Evolutionary conservation across 2,329 filamentous ascomycete genomes (phyloP), one percentile per base, ranked within the genome.

Genomic region (Coleophoma cylindrospora): DNA sequence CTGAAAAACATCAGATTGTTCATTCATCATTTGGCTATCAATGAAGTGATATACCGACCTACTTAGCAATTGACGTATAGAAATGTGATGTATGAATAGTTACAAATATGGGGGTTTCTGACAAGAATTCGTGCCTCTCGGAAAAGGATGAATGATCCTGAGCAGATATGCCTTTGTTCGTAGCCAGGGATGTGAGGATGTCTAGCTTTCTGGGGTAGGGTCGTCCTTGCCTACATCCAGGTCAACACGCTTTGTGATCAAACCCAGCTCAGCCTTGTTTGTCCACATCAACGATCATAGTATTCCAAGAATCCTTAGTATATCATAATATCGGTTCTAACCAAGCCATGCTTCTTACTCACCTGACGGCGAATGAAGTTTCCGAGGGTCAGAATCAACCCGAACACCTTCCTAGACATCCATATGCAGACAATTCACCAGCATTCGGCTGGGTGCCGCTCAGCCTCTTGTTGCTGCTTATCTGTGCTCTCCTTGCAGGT

Each of bases 401-500:
- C 12, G 14, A n/a, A 13, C 12, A 7, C 36, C 36, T 12, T 38
- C 12, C 36, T 61, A 52, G 34, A 27, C 27, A 27, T 27, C 27
- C 27, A 27, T 27, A 27, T 6, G 27, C 27, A 27, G 27, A 27
- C 27, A 27, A 27, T 2, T 27, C 27, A 27, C 27, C 27, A 27
- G 27, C 27, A 3, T 10, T 27, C 27, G 27, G 27, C 27, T 27
- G 27, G 27, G 27, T 45, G 2, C 12, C 47, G 33, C 34, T 61
- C 4, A 54, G 56, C 12, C 17, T 37, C 9, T 15, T 51, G 15
- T 40, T 61, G 7, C 40, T 63, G 15, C 17, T 52, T 11, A 14
- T 60, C 19, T 51, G 50, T 34, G 56, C 56, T 6, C 45, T 64
- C 4, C 45, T 61, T 13, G 54, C 59, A 13, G 61, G 61, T 7